Base-by-base conservation (phyloP, 192 early-diverging fungal species). In the Borealophlyctis nickersoniae region DNA sequence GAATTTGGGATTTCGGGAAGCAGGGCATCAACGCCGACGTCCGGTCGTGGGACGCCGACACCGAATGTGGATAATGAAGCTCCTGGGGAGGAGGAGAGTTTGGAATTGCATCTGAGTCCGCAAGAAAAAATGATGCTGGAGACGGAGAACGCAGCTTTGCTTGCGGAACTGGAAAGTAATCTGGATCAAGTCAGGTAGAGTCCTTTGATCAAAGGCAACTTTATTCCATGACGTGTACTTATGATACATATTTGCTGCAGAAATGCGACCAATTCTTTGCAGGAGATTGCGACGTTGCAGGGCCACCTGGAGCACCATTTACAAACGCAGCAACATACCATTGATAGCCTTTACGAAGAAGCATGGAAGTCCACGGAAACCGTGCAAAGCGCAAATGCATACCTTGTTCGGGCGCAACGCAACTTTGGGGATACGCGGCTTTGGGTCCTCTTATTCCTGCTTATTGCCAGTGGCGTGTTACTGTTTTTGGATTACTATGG, bases 401-500 rank as follows among this genome's bases (percentile, higher is more conserved):
- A 73, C 32, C 60, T 79, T 1, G 34, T 32, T 2, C 73, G 56
- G 29, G 70, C 77, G 5, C 65, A 75, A 54, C 33, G 53, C 58
- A 30, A 60, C 16, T 76, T 79, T 67, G 73, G 66, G 11, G 68
- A 67, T 48, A 62, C 73, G 19, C 52, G 74, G 11, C 14, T 65
- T 34, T 76, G 73, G 73, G 56, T 79, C 29, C 56, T 79, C 4
- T 56, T 73, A 16, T 79, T 79, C 56, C 71, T 76, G 62, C 32
- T 76, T 11, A 56, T 76, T 31, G 69, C 73, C 16, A 73, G 70
- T 31, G 60, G 50, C 19, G 52, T 59, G 4, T 60, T 78, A n/a
- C 55, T 67, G 55, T 78, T 78, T 67, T 57, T 78, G 48, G 77
- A 78, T 58, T 78, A 65, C 36, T 70, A 75, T 56, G 52, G 66